A percentile compares a stretch with the other conserved stretches of the same genome.
These are phyloP conservation scores for Colletotrichum spaethianum DNA, from an alignment of 2,329 filamentous ascomycete genomes.

Conservation along the genomic window DNA sequence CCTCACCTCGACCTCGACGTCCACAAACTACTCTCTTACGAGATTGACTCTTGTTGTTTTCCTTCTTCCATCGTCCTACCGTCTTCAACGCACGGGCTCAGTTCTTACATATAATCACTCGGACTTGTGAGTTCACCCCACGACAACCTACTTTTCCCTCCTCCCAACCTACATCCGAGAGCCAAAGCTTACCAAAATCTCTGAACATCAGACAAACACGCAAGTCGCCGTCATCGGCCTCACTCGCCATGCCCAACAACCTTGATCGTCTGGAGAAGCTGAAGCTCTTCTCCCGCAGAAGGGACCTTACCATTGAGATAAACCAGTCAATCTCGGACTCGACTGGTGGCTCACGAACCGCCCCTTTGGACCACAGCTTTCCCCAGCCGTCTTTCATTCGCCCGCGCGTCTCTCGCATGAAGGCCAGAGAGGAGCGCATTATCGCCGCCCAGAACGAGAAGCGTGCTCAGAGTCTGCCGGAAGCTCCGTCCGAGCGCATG, in stretches of 20 bases:
- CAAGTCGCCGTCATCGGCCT: not conserved
- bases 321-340: conserved; percentile 6
- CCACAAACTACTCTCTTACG: conserved; percentile 7
- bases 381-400: conserved; percentile 69
- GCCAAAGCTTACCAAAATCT: conserved; percentile 20
- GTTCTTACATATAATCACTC: not conserved
- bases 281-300: conserved; percentile 65
- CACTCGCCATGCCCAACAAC: conserved; percentile 36
- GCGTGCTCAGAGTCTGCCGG: conserved; percentile 40
- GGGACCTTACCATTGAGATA: conserved; percentile 40
- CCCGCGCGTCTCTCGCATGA: conserved; percentile 68
- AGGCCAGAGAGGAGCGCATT: conserved; percentile 65
- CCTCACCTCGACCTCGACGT: conserved; percentile 4
- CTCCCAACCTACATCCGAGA: not conserved
- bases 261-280: conserved; percentile 61
- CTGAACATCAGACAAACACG: conserved; percentile 7
- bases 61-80: conserved; percentile 2
- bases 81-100: not conserved
- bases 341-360: conserved; percentile 39
- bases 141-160: not conserved
- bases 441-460: conserved; percentile 22
- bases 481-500: conserved; percentile 37
- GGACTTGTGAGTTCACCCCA: conserved; percentile 16
- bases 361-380: conserved; percentile 55
- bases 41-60: not conserved